A percentile compares a stretch with the other conserved stretches of the same genome.
These are phyloP conservation scores for Salicornia ramosissima DNA, from an alignment of 148 eudicot genomes.

Conservation along the genomic window DNA sequence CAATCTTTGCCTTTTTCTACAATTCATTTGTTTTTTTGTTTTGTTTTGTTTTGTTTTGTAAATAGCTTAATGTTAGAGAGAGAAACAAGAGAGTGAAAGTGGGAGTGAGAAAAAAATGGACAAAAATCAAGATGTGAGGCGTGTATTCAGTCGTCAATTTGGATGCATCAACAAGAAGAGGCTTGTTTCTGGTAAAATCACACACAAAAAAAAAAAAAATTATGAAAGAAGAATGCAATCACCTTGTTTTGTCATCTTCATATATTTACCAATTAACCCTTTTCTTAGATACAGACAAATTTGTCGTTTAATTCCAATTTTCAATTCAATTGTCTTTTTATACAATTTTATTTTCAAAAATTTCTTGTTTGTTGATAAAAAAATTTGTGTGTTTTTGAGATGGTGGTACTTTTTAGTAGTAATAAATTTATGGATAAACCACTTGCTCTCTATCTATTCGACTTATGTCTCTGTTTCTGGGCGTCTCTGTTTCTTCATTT, in stretches of 20 bases:
- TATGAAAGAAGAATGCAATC: neutral
- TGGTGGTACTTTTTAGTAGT: neutral
- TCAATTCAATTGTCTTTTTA: neutral
- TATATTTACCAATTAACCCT: slow-evolving; percentile 4
- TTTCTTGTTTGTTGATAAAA: too few relatives aligned
- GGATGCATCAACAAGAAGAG: slow-evolving; percentile 4
- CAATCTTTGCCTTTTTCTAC: neutral
- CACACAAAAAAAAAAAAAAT: neutral
- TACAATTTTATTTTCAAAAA: neutral
- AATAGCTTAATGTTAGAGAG: too few relatives aligned
- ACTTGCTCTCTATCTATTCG: slow-evolving; percentile 12
- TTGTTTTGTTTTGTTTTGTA: too few relatives aligned
- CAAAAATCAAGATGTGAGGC: slow-evolving; percentile 5
- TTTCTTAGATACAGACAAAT: slow-evolving; percentile 14
- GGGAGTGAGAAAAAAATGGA: neutral
- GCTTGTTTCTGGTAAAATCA: slow-evolving; percentile 4
- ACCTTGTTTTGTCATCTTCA: neutral
- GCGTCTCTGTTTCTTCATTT: slow-evolving; percentile 18
- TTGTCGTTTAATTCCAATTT: slow-evolving; percentile 8
- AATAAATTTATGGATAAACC: slow-evolving; percentile 9
- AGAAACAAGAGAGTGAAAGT: too few relatives aligned
- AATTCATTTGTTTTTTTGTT: neutral
- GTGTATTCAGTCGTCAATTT: slow-evolving; percentile 1
- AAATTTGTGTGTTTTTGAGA: too few relatives aligned
- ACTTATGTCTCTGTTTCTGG: slow-evolving; percentile 17